These are phyloP conservation scores for Exsudoporus frostii DNA, from an alignment of 768 basidiomycete species.

Conservation along the genomic window DNA sequence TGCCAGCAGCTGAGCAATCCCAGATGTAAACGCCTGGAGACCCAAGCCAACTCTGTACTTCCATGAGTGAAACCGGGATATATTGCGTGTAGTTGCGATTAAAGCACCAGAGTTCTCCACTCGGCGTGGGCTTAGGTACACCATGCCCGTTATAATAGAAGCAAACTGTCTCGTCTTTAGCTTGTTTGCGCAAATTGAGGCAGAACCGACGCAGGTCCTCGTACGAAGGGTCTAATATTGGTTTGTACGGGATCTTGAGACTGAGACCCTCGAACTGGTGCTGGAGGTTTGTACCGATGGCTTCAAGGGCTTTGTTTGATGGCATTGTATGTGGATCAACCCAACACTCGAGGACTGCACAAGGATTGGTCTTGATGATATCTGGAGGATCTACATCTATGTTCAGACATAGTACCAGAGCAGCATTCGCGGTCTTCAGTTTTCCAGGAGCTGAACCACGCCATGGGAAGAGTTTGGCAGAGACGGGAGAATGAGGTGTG, in stretches of 20 bases:
- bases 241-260: conserved; percentile 91
- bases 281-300: conserved; percentile 88
- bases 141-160: conserved; percentile 99
- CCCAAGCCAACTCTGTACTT: conserved; percentile 90
- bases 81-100: conserved; percentile 97
- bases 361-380: conserved; percentile 94
- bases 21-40: conserved; percentile 97
- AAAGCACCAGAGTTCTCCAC: conserved; percentile 98
- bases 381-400: conserved; percentile 98
- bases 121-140: conserved; percentile 93
- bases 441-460: conserved; percentile 76
- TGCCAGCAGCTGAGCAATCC: conserved; percentile 98
- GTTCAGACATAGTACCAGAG: conserved; percentile 89
- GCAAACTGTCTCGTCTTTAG: conserved; percentile 89
- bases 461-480: conserved; percentile 71
- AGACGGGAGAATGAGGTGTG: conserved; percentile 63
- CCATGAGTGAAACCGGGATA: conserved; percentile 92
- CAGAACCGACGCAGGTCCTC: conserved; percentile 92
- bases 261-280: conserved; percentile 96
- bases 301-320: conserved; percentile 88
- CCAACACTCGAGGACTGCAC: conserved; percentile 95
- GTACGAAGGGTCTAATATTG: conserved; percentile 90
- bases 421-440: conserved; percentile 88
- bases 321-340: conserved; percentile 93
- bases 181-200: conserved; percentile 74